These are phyloP conservation scores for Rhodotorula sphaerocarpa DNA, from an alignment of 768 basidiomycete genomes.

Conservation along the genomic window DNA sequence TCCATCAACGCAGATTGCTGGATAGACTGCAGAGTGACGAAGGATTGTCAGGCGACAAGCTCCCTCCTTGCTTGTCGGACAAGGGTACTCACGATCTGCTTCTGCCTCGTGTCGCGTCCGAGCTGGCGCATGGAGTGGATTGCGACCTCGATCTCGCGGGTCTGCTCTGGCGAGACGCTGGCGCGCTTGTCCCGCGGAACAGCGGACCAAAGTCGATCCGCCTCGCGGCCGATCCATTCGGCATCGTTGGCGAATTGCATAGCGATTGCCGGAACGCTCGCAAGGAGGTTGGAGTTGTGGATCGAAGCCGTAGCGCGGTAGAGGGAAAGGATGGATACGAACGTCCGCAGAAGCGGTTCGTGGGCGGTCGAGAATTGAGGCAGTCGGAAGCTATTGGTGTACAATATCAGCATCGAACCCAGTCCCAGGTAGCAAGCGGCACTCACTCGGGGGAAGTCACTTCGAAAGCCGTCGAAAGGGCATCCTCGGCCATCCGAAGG, in stretches of 20 bases:
- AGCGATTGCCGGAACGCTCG: conserved; percentile 43
- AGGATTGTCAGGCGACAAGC: no score
- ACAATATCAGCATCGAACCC: neutral
- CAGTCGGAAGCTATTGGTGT: conserved; percentile 15
- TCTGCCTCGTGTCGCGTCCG: conserved; percentile 28
- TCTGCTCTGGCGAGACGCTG: conserved; percentile 44
- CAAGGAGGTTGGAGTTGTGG: conserved; percentile 39
- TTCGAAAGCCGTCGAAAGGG: conserved; percentile 31
- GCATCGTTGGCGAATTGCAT: conserved; percentile 48
- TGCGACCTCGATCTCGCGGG: conserved; percentile 25
- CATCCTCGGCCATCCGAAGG: conserved; percentile 25
- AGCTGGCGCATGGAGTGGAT: conserved; percentile 24
- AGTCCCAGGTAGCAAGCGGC: neutral
- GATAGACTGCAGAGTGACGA: conserved; percentile 28
- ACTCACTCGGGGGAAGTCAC: conserved; percentile 27
- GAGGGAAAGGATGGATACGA: conserved; percentile 43
- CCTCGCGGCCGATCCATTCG: conserved; percentile 40
- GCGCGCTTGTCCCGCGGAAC: conserved; percentile 25
- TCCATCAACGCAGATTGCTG: conserved; percentile 40
- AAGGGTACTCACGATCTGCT: conserved; percentile 35
- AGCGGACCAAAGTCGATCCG: conserved; percentile 19
- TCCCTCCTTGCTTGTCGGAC: no score
- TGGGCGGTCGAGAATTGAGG: conserved; percentile 29
- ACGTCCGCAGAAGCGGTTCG: conserved; percentile 26
- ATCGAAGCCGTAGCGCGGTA: conserved; percentile 45